Evolutionary conservation across 1,284 basidiomycete species (phyloP), one percentile per base, ranked within the genome.

Genomic region (Boletus sp.): DNA sequence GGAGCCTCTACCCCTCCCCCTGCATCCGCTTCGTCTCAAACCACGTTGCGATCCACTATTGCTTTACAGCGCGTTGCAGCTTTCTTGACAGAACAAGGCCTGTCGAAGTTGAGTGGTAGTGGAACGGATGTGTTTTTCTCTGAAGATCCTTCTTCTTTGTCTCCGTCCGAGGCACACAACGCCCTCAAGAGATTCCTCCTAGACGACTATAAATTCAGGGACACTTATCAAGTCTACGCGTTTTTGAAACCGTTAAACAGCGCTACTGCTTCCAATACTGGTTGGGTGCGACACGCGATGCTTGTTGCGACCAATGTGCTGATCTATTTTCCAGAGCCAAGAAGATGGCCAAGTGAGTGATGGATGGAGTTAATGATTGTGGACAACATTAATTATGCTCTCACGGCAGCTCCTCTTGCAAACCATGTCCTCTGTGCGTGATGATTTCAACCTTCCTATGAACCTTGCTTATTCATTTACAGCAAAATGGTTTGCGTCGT

Each of bases 401-500:
- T 23, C 8, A 11, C 23, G 38, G 1, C 44, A 84, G 78, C 72
- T 82, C 4, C 74, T 86, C 23, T 72, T 87, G 14, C 73, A 75
- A 14, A 67, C 76, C 0, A 73, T 85, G 25, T 77, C 80, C 11
- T 76, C 74, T 25, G 81, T 84, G 47, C 52, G 70, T 69, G 27
- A 25, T 28, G 14, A 57, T 35, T 1, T 1, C 4, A 6, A 17
- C 19, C 6, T 4, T 37, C 4, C 33, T 14, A 35, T 30, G 8
- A 38, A 13, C 8, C 5, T 27, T 19, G 62, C 28, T 25, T 49
- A 49, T 27, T 51, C 25, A 49, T 46, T 51, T 27, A 25, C 25
- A 87, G 84, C 78, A 80, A 27, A 85, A 86, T 50, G 81, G 81
- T 7, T 66, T 86, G 13, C 71, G 79, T 8, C 80, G 84, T 28